Percentiles rank a stretch among this genome's conserved stretches.
phyloP scores from a whole-genome alignment of 176 grass and related monocot species.

The Phragmites australis region DNA sequence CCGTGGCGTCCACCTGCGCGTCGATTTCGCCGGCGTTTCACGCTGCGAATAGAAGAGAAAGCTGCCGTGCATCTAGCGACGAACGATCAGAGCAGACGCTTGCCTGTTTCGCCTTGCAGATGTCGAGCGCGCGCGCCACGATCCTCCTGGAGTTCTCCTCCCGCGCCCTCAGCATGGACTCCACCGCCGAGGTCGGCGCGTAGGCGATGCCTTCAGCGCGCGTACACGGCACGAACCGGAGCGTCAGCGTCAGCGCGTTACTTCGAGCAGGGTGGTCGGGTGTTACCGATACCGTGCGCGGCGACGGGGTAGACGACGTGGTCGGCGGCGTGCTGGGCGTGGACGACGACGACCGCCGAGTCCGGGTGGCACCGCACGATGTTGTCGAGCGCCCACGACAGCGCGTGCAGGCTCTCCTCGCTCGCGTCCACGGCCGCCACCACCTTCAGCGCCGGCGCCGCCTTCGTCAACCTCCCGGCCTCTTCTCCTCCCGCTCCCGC shows the following conservation, averaged over 20 bases:
- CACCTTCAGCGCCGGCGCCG: conserved; percentile 52
- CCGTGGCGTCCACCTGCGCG: conserved; percentile 45
- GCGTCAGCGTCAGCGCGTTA: not conserved
- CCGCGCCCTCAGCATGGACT: conserved; percentile 55
- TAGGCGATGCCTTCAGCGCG: conserved; percentile 26
- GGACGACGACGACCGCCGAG: conserved; percentile 57
- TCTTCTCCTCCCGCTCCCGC: not conserved
- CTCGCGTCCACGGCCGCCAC: conserved; percentile 76
- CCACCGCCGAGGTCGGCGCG: conserved; percentile 39
- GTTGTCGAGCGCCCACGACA: conserved; percentile 72
- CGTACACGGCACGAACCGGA: no score
- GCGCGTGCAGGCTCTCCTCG: conserved; percentile 71
- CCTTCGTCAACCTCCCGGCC: not conserved
- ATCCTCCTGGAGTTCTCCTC: conserved; percentile 56
- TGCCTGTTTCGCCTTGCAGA: conserved; percentile 53
- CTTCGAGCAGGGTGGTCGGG: not conserved
- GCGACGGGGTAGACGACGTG: conserved; percentile 68
- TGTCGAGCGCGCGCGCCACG: conserved; percentile 43
- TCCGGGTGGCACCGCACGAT: conserved; percentile 36
- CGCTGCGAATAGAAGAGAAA: no score
- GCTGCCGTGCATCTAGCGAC: not conserved
- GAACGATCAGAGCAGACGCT: not conserved
- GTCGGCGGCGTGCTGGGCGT: conserved; percentile 57
- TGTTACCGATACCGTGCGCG: conserved; percentile 45
- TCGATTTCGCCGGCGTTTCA: not conserved